Percentiles rank a stretch among this genome's conserved stretches.
Evolutionary conservation across 2,329 filamentous ascomycete species (phyloP).

Genomic region (Nemania abortiva): DNA sequence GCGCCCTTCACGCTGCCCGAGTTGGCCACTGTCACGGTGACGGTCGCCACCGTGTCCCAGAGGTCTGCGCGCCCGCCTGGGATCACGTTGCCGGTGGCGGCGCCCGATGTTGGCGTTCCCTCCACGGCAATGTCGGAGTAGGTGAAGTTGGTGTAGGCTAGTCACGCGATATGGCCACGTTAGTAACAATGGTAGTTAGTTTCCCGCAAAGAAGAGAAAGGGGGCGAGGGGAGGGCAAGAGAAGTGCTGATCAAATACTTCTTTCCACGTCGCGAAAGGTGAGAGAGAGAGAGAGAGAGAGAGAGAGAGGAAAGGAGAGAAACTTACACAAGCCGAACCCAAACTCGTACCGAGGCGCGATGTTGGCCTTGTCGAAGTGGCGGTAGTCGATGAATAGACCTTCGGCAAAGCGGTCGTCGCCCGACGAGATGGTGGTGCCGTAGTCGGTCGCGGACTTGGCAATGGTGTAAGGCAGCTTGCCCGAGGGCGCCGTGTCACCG

Average conservation of each 20-base stretch:
- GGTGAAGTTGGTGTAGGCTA: slow-evolving; percentile 76
- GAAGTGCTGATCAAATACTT: neutral
- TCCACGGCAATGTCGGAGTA: slow-evolving; percentile 64
- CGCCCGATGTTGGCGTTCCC: slow-evolving; percentile 54
- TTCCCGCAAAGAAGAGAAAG: too few relatives aligned
- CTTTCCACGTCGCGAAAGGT: neutral
- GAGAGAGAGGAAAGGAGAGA: too few relatives aligned
- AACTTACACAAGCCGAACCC: slow-evolving; percentile 70
- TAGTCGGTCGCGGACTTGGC: slow-evolving; percentile 62
- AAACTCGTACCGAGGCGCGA: slow-evolving; percentile 72
- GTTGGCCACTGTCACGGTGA: slow-evolving; percentile 74
- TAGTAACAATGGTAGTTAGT: neutral
- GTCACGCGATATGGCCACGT: neutral
- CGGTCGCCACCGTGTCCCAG: slow-evolving; percentile 60
- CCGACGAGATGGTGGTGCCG: slow-evolving; percentile 51
- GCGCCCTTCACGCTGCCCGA: slow-evolving; percentile 71
- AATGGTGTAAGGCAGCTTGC: slow-evolving; percentile 65
- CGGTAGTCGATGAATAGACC: slow-evolving; percentile 74
- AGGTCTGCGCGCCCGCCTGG: slow-evolving; percentile 61
- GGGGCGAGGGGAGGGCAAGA: too few relatives aligned
- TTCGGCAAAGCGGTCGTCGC: slow-evolving; percentile 68
- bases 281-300: too few relatives aligned
- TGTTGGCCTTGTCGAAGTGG: slow-evolving; percentile 68
- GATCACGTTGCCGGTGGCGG: slow-evolving; percentile 55
- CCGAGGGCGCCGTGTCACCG: slow-evolving; percentile 62